Evolutionary conservation across 2,329 filamentous ascomycete genomes (phyloP), one percentile per base, ranked within the genome.

Genomic region (Xylariaceae sp.): DNA sequence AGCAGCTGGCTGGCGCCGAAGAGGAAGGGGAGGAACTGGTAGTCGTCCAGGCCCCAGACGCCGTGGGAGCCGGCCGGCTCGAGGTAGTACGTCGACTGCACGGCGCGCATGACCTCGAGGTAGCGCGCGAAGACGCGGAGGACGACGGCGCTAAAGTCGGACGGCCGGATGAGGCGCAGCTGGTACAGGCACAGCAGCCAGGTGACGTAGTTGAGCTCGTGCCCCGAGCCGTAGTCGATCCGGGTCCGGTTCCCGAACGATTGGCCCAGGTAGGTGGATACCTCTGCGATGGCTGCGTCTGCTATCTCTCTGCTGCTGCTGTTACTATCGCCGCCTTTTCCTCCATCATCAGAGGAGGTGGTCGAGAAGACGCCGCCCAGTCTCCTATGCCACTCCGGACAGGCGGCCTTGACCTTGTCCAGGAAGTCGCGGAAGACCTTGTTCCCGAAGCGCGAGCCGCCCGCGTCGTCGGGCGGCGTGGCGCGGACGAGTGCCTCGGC

Each of bases 11-110:
- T 83, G 24, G 92, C 88, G 14, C 92, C 92, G 48, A 97, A 94
- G 9, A 98, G 76, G 60, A 97, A 98, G 0, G 94, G 92, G 1
- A 96, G 69, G 65, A 98, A 98, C 51, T 94, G 89, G 65, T 98
- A 96, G 62, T 98, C 92, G 56, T 98, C 92, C 2, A 98, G 70
- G 13, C 92, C 92, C 92, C 92, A 98, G 16, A 98, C 92, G 28
- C 92, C 92, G 60, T 98, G 92, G 1, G 90, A 96, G 11, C 92
- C 92, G 0, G 92, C 92, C 2, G 92, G 92, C 57, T 98, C 92
- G 35, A 98, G 81, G 57, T 98, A 98, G 66, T 98, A 98, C 3
- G 88, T 87, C 47, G 80, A 81, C 62, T 98, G 92, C 12, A 97
- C 75, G 16, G 76, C 71, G 38, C 89, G 87, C 88, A 97, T 95